phyloP scores from a whole-genome alignment of 371 early-diverging fungal genomes.

The Mortierella sp. region DNA sequence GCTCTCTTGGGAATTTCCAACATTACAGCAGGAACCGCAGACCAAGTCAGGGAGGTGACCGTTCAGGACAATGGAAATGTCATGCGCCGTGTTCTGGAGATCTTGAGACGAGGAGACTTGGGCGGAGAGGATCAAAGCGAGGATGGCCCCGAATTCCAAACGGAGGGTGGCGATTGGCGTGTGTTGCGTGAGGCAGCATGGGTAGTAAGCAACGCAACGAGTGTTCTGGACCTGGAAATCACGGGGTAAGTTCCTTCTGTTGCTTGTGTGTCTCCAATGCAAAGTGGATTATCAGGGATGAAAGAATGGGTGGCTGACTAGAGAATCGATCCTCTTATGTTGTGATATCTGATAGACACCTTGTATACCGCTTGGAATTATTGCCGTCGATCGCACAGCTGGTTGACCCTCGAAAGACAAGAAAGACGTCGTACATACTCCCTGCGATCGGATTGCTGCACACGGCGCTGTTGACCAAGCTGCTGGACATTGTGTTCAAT shows the following conservation, averaged over 20 bases:
- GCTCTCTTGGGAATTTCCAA: conserved; percentile 68
- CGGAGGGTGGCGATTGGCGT: conserved; percentile 65
- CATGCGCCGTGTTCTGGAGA: conserved; percentile 59
- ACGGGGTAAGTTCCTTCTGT: conserved; percentile 38
- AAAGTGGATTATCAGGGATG: not conserved
- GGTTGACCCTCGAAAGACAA: conserved; percentile 38
- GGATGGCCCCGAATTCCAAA: conserved; percentile 44
- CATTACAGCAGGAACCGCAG: conserved; percentile 64
- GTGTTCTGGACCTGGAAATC: conserved; percentile 57
- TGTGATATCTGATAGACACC: conserved; percentile 23
- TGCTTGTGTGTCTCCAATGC: not conserved
- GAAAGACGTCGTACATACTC: conserved; percentile 40
- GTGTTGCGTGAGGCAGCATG: conserved; percentile 67
- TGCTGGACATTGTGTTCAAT: conserved; percentile 52
- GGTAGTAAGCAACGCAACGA: conserved; percentile 68
- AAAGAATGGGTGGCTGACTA: not conserved
- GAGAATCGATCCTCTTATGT: not conserved
- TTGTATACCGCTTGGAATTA: conserved; percentile 44
- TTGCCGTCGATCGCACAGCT: conserved; percentile 50
- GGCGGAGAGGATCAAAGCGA: conserved; percentile 37
- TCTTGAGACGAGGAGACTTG: conserved; percentile 46
- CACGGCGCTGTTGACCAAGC: conserved; percentile 39
- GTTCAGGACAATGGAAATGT: conserved; percentile 53
- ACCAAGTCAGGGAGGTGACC: conserved; percentile 61
- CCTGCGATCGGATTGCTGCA: conserved; percentile 44